Evolutionary conservation across 805 yeast genomes (phyloP).

Genomic region (Metschnikowia gelsemii): DNA sequence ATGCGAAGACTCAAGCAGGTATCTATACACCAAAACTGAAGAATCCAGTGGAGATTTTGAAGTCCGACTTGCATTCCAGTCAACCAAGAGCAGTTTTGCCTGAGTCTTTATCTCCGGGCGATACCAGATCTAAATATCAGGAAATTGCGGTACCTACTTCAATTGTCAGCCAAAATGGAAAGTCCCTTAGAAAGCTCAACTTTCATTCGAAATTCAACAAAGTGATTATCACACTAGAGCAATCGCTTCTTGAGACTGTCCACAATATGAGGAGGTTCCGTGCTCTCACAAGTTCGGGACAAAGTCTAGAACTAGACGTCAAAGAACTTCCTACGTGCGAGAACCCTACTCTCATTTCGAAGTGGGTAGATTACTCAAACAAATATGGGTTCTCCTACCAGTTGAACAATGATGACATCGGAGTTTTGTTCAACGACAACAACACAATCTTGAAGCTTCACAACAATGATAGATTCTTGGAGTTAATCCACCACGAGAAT

Average conservation of each 20-base stretch:
- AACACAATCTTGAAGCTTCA: slow-evolving; percentile 74
- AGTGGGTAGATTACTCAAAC: slow-evolving; percentile 98
- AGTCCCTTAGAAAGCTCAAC: slow-evolving; percentile 37
- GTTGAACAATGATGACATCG: slow-evolving; percentile 83
- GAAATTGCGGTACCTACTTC: slow-evolving; percentile 51
- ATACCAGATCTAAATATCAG: slow-evolving; percentile 82
- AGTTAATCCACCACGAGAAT: slow-evolving; percentile 46
- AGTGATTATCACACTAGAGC: slow-evolving; percentile 39
- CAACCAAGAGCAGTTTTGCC: slow-evolving; percentile 73
- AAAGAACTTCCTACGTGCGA: slow-evolving; percentile 44
- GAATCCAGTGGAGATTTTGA: slow-evolving; percentile 68
- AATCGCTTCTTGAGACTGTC: slow-evolving; percentile 37
- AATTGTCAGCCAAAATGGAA: slow-evolving; percentile 24
- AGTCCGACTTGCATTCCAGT: slow-evolving; percentile 67
- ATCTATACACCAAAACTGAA: slow-evolving; percentile 51
- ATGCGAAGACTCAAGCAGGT: slow-evolving; percentile 64
- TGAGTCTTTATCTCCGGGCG: slow-evolving; percentile 88
- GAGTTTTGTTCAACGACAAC: slow-evolving; percentile 84
- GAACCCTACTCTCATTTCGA: slow-evolving; percentile 74
- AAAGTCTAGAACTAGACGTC: slow-evolving; percentile 28
- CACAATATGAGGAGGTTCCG: slow-evolving; percentile 45
- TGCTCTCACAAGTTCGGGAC: slow-evolving; percentile 29
- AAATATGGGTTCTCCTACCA: slow-evolving; percentile 95
- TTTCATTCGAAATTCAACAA: slow-evolving; percentile 40
- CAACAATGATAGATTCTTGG: slow-evolving; percentile 64